Evolutionary conservation across 2,329 filamentous ascomycete genomes (phyloP), one percentile per base, ranked within the genome.

Genomic region (Exophiala bonariae): DNA sequence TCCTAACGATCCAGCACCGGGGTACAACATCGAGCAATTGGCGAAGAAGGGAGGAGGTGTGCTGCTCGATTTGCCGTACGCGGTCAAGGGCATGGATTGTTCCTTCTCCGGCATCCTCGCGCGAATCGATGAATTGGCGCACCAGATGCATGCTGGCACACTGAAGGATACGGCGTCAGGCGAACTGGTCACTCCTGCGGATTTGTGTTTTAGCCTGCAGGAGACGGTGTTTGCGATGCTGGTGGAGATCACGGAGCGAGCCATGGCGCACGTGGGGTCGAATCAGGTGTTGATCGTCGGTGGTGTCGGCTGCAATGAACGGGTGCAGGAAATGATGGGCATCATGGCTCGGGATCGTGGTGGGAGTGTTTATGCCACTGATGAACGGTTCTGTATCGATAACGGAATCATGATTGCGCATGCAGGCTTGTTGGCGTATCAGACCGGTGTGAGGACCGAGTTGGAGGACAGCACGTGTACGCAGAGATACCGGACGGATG

Each of bases 401-500:
- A 99, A 99, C 62, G 93, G 93, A 39, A 97, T 99, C 64, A 99
- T 99, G 93, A 99, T 99, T 72, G 93, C 93, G 1, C 92, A 99
- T 67, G 93, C 93, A 2, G 93, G 93, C 2, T 70, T 99, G 60
- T 66, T 96, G 61, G 91, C 91, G 1, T 93, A 87, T 65, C 77
- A 84, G 66, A 91, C 83, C 13, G 92, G 92, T 1, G 90, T 89
- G 63, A 28, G 19, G 50, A 96, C 90, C 1, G 72, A 79, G 6
- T 66, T 97, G 37, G 83, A 85, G 54, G 87, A 96, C 35, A 92
- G 86, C 58, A 89, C 86, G 10, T 96, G 86, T 67, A 92, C 87
- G 11, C 88, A 92, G 66, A 76, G 88, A 44, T 92, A 90, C 65
- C 82, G 87, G 60, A 92, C 87, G 4, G 87, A 92, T 62, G 87